These are phyloP conservation scores for Daldinia decipiens DNA, from an alignment of 495 filamentous ascomycete species.

Conservation along the genomic window DNA sequence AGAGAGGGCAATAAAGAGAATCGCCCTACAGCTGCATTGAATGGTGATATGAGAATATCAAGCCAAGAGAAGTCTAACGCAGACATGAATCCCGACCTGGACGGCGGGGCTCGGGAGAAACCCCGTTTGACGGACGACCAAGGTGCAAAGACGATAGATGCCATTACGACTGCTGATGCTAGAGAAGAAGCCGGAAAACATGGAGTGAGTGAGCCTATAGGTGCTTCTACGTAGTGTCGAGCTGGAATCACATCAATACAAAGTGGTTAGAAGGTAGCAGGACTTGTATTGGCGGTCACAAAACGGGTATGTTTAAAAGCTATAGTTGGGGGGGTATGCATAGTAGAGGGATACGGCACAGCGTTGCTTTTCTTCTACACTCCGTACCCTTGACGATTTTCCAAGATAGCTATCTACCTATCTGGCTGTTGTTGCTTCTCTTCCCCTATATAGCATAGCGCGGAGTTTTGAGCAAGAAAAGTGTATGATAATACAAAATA, in stretches of 20 bases:
- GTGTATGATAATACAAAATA: background rate
- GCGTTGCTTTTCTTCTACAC: slow-evolving; percentile 13
- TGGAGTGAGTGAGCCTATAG: background rate
- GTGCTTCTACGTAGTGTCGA: slow-evolving; percentile 11
- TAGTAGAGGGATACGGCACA: slow-evolving; percentile 17
- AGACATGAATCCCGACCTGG: slow-evolving; percentile 23
- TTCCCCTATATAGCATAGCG: slow-evolving; percentile 35
- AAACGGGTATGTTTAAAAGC: background rate
- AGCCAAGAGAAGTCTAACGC: slow-evolving; percentile 26
- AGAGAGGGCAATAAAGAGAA: slow-evolving; percentile 61
- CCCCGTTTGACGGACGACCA: slow-evolving; percentile 34
- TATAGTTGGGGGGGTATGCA: slow-evolving; percentile 17
- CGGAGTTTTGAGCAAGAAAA: slow-evolving; percentile 35
- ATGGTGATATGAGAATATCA: background rate
- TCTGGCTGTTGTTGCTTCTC: slow-evolving; percentile 2
- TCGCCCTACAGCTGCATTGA: slow-evolving; percentile 18
- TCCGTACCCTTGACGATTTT: background rate
- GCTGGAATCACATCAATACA: background rate
- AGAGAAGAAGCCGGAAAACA: slow-evolving; percentile 11
- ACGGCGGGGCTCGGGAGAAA: slow-evolving; percentile 26
- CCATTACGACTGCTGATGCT: background rate
- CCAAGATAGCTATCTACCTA: slow-evolving; percentile 19
- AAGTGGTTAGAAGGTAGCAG: slow-evolving; percentile 4
- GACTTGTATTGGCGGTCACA: slow-evolving; percentile 12
- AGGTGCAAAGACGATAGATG: slow-evolving; percentile 10